Evolutionary conservation across 805 yeast genomes (phyloP).

Genomic region (Candida endomychidarum): DNA sequence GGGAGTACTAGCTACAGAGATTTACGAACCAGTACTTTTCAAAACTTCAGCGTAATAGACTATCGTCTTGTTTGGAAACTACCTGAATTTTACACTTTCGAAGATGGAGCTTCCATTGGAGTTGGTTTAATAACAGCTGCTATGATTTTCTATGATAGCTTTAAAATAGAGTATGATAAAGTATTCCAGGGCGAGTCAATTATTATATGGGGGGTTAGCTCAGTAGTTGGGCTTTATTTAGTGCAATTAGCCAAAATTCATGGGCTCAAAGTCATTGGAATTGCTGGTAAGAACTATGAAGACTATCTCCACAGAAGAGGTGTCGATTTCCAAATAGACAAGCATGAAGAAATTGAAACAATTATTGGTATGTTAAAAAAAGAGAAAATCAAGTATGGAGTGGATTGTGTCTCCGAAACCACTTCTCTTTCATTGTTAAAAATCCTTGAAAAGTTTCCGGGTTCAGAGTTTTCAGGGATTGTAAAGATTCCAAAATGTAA

Average conservation of each 20-base stretch:
- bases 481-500: slow-evolving; percentile 33
- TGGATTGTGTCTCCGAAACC: slow-evolving; percentile 45
- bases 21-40: slow-evolving; percentile 47
- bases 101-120: slow-evolving; percentile 47
- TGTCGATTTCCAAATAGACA: slow-evolving; percentile 35
- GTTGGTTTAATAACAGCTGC: slow-evolving; percentile 49
- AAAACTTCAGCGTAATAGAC: slow-evolving; percentile 45
- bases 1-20: slow-evolving; percentile 50
- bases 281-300: slow-evolving; percentile 22
- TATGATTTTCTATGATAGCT: slow-evolving; percentile 22
- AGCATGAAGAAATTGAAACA: slow-evolving; percentile 20
- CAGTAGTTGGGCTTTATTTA: slow-evolving; percentile 46
- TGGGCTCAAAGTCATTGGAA: slow-evolving; percentile 36
- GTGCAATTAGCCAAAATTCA: slow-evolving; percentile 43
- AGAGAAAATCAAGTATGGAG: slow-evolving; percentile 33
- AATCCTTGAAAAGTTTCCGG: slow-evolving; percentile 21
- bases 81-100: slow-evolving; percentile 32
- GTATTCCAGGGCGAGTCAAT: slow-evolving; percentile 13
- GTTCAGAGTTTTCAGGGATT: slow-evolving; percentile 35
- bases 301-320: slow-evolving; percentile 24
- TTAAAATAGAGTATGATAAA: slow-evolving; percentile 14
- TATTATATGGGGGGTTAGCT: slow-evolving; percentile 49
- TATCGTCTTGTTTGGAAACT: slow-evolving; percentile 46
- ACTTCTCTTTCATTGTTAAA: slow-evolving; percentile 34
- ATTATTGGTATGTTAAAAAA: slow-evolving; percentile 17